Evolutionary conservation across 1,284 basidiomycete genomes (phyloP), one percentile per base, ranked within the genome.

Genomic region (Ceratobasidium sp.): DNA sequence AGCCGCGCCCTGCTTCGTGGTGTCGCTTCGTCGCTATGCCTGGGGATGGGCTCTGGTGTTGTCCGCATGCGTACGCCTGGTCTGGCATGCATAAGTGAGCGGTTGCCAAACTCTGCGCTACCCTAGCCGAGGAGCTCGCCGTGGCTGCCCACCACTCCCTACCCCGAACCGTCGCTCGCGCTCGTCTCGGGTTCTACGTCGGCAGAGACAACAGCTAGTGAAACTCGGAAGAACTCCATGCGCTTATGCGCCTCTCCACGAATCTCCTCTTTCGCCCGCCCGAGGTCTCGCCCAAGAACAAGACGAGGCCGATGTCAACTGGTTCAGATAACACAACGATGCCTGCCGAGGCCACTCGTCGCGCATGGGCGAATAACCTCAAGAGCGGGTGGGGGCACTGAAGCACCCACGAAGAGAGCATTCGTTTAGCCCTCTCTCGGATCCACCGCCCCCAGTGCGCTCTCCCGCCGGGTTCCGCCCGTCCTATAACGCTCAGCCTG

Each of bases 121-220:
- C 60, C n/a, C 71, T 63, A 60, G 71, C 71, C 42, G 71, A 73
- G 28, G 71, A 73, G 44, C 71, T 73, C 42, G 71, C 58, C 53
- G 26, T 63, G 58, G 71, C 71, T 20, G 71, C 58, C 58, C 56
- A 60, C 71, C 49, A 75, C 66, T 33, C 72, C 72, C 60, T 28
- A 75, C 39, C 61, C 72, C 28, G 72, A 75, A 20, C 18, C 40
- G 3, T 44, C 60, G 26, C 72, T 75, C 60, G 49, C 72, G 13
- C 72, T 75, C 49, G 46, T 64, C 18, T 67, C 64, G 58, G 60
- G 63, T n/a, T 58, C 71, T 6, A 61, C 71, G 15, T 44, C 71
- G 18, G 44, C 56, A 39, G 71, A 49, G 7, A 73, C 56, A 15
- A 44, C 55, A 1, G 13, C 2, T n/a, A 67, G 42, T 13, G 63